These are phyloP conservation scores for Fusarium xylarioides DNA, from an alignment of 2,329 filamentous ascomycete species.

Conservation along the genomic window DNA sequence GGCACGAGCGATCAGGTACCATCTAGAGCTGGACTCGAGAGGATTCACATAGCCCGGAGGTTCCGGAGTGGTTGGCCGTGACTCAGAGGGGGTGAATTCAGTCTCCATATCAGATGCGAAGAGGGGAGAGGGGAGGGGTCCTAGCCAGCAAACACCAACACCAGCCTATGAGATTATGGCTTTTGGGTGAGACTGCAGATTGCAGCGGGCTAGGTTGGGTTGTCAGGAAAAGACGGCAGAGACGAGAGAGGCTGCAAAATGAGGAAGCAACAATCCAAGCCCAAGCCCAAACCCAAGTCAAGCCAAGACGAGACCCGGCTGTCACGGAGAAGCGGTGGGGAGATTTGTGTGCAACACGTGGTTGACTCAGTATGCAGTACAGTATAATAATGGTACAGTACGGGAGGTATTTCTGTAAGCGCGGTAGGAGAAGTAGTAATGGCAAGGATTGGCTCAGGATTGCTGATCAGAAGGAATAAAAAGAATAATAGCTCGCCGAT, in stretches of 20 bases:
- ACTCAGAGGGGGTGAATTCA: conserved; percentile 41
- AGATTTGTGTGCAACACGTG: conserved; percentile 34
- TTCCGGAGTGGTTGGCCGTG: conserved; percentile 45
- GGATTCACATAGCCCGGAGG: conserved; percentile 55
- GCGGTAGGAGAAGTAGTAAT: not conserved
- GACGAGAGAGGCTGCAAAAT: not conserved
- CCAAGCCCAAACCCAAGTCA: not conserved
- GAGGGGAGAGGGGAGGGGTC: conserved; percentile 13
- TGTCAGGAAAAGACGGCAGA: not conserved
- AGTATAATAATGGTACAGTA: not conserved
- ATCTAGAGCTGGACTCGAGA: conserved; percentile 54
- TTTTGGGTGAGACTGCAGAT: conserved; percentile 17
- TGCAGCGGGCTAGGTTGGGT: conserved; percentile 6
- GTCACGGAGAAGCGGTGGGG: conserved; percentile 30
- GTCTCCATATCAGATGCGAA: conserved; percentile 39
- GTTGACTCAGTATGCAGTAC: conserved; percentile 32
- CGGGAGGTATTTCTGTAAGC: too few species aligned
- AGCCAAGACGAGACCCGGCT: conserved; percentile 31
- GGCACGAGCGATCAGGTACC: conserved; percentile 54
- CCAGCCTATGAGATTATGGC: conserved; percentile 8
- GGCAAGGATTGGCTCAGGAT: conserved; percentile 27
- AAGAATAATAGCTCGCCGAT: conserved; percentile 21
- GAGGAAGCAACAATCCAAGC: conserved; percentile 15
- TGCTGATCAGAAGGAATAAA: conserved; percentile 25
- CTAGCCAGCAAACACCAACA: conserved; percentile 3